Evolutionary conservation across 805 yeast species (phyloP), one percentile per base, ranked within the genome.

Genomic region (Candida ortonii): DNA sequence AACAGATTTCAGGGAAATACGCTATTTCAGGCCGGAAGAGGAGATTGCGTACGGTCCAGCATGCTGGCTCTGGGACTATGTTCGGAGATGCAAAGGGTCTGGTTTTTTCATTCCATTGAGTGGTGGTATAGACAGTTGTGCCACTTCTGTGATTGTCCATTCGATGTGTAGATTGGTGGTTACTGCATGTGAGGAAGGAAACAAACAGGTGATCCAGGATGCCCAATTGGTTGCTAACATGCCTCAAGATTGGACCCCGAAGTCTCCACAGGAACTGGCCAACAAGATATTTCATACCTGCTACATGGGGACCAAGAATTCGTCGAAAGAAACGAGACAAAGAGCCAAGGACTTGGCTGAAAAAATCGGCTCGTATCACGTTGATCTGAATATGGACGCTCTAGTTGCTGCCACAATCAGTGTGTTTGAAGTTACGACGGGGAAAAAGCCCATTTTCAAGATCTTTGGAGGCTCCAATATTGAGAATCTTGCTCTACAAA

Each of bases 11-110:
- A 56, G 61, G 15, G 67, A 65, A 5, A 69, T 82, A 27, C 70
- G 69, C 23, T 82, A 83, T 50, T 94, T 84, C 60, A 53, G 67
- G 2, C 96, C 98, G 3, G 95, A 89, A 53, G 97, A 93, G 62
- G 99, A 93, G 61, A 90, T 93, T 46, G 97, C 97, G 1, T 67
- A 85, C 27, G 99, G 99, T 0, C 99, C 99, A 1, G 98, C 99
- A 0, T 93, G 98, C 59, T 93, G 99, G 99, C 62, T 93, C 44
- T 93, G 99, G 99, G 99, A 93, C 60, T 93, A 93, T 54, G 70
- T 93, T 39, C 76, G 99, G 58, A 74, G 99, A 45, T 86, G 95
- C 48, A 77, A 76, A 46, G 84, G 93, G 33, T 86, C 88, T 0
- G 99, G 99, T 0, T 93, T 71, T 57, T 94, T 93, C 61, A 67